phyloP scores from a whole-genome alignment of 164 flowering plant genomes.

The Kalanchoe fedtschenkoi region DNA sequence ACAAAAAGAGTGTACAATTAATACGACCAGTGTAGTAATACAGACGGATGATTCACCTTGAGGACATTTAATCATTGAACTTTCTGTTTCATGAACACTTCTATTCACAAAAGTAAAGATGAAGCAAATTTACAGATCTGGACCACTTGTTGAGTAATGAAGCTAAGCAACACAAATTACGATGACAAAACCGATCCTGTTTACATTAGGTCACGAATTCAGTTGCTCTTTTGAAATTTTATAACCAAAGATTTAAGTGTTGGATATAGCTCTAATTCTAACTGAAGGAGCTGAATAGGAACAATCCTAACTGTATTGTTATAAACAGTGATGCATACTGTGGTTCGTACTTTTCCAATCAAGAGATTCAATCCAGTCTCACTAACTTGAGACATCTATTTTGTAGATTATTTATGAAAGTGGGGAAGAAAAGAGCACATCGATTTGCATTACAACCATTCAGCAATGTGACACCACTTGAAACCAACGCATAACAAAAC shows the following conservation, averaged over 20 bases:
- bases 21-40: no score
- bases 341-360: no score
- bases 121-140: no score
- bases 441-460: background rate
- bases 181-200: no score
- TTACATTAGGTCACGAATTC: no score
- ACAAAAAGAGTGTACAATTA: no score
- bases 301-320: background rate
- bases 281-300: background rate
- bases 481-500: background rate
- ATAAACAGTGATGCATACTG: background rate
- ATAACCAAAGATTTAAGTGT: background rate
- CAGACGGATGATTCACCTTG: no score
- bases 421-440: background rate
- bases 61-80: no score
- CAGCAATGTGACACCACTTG: background rate
- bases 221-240: background rate
- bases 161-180: no score
- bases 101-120: no score
- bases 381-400: background rate
- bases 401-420: background rate
- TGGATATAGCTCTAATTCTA: background rate
- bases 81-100: no score
- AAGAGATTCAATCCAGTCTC: background rate
- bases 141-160: no score